These are phyloP conservation scores for Coniochaeta hoffmannii DNA, from an alignment of 2,329 filamentous ascomycete genomes.

Conservation along the genomic window DNA sequence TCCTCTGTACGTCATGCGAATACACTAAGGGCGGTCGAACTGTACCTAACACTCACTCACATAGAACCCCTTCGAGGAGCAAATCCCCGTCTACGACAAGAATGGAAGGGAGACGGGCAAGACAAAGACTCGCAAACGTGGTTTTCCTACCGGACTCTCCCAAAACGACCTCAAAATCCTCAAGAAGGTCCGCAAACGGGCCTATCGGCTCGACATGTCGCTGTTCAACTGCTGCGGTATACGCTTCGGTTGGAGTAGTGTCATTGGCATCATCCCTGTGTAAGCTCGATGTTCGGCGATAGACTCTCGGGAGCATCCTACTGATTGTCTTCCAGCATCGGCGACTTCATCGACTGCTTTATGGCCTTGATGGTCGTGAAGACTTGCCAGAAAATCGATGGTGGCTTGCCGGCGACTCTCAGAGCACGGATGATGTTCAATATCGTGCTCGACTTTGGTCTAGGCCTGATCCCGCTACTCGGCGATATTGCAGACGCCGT, in stretches of 20 bases:
- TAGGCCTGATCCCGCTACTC: slow-evolving; percentile 67
- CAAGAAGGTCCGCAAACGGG: slow-evolving; percentile 76
- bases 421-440: slow-evolving; percentile 73
- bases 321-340: slow-evolving; percentile 44
- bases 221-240: slow-evolving; percentile 77
- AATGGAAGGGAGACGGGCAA: slow-evolving; percentile 60
- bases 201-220: slow-evolving; percentile 78
- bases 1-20: slow-evolving; percentile 10
- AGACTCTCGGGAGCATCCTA: slow-evolving; percentile 5
- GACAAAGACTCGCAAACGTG: slow-evolving; percentile 77
- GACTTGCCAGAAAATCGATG: slow-evolving; percentile 66
- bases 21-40: background rate
- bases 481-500: slow-evolving; percentile 70
- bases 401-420: slow-evolving; percentile 59
- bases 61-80: slow-evolving; percentile 87
- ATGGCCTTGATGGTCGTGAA: slow-evolving; percentile 70
- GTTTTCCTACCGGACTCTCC: slow-evolving; percentile 74
- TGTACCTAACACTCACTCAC: background rate
- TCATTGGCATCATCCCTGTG: slow-evolving; percentile 78
- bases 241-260: slow-evolving; percentile 80
- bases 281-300: slow-evolving; percentile 38
- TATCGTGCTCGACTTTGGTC: slow-evolving; percentile 63
- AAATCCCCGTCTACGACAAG: slow-evolving; percentile 65
- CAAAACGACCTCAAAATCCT: slow-evolving; percentile 74
- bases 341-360: slow-evolving; percentile 66